Evolutionary conservation across 768 basidiomycete genomes (phyloP), one percentile per base, ranked within the genome.

Genomic region (Amanita phalloides): DNA sequence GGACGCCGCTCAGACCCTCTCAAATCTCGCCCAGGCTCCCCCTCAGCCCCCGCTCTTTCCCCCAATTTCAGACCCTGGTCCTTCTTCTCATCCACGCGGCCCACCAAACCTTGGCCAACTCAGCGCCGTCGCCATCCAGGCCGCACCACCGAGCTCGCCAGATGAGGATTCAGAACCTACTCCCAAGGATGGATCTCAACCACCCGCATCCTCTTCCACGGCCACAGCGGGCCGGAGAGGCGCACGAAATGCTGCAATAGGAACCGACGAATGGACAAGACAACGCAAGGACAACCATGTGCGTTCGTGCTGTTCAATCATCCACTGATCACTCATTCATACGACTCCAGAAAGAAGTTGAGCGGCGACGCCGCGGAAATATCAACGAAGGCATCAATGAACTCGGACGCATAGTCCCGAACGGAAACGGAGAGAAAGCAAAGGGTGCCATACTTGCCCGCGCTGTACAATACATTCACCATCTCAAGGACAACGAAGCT

Each of bases 381-480:
- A 97, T 99, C 69, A 96, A 95, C 67, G 88, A 94, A 56, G 94
- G 94, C 0, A 96, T 99, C 70, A 91, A 88, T 61, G 86, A 89
- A 59, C 82, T 98, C 13, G 86, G 87, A 0, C 79, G 84, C 0
- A 88, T 94, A 58, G 84, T 97, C 8, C 94, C 94, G 3, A 87
- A 84, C 57, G 87, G 84, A 25, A 82, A 86, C 0, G 88, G 89
- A 28, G 89, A 91, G 64, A 89, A 87, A 60, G 84, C 86, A 49
- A 96, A 98, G 62, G 90, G 91, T 17, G 86, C 87, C 3, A 86
- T 97, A 55, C 82, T 98, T 20, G 73, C 79, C 2, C 86, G 86
- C 32, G 91, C 93, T 1, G 92, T 92, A 35, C 82, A 88, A 59
- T 94, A 97, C 65, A 92, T 98, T 62, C 82, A 87, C 57, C 86